Base-by-base conservation (phyloP, 331 rosid genomes). In the Erythrophleum ivorense region DNA sequence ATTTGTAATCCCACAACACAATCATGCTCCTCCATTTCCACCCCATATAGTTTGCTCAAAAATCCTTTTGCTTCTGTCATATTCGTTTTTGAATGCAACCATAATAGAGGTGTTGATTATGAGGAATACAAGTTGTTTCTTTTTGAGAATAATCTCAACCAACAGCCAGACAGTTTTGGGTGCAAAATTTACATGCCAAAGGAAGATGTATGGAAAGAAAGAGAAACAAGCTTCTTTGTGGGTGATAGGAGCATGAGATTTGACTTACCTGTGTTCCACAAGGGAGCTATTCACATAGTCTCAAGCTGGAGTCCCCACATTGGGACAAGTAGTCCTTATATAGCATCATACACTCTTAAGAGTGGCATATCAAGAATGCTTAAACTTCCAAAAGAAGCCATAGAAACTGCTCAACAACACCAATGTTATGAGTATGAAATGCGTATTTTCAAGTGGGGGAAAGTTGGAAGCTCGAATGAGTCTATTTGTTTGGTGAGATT, bases 41-140 rank as follows among this genome's bases (percentile, higher is more conserved):
- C n/a, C 3, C 77, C 21, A 11, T 4, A 29, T 3, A 9, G 2
- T 3, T 0, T 19, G 3, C 36, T 0, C 0, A 3, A 67, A 16
- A 12, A 8, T 12, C 2, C 8, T 12, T 0, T 0, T 6, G 19
- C 8, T 15, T 5, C 2, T 41, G 0, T 0, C 0, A 0, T 0
- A 14, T 15, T 15, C 1, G 11, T 0, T 12, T 64, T 34, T 36
- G 46, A 52, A 52, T 12, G n/a, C n/a, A 15, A 6, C 9, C 9
- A 7, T 43, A 43, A 3, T 24, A 11, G 1, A 6, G 24, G 7
- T 43, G 9, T 43, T 43, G 9, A 6, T 18, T 1, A 58, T 21
- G 34, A 9, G 4, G 31, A 34, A 5, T 15, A 14, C 38, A 2
- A 64, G 10, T 36, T 34, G 16, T 3, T 64, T 64, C 5, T 4